Conservation (phyloP, 352 stramenopile species). For the Phytophthora cactorum region DNA sequence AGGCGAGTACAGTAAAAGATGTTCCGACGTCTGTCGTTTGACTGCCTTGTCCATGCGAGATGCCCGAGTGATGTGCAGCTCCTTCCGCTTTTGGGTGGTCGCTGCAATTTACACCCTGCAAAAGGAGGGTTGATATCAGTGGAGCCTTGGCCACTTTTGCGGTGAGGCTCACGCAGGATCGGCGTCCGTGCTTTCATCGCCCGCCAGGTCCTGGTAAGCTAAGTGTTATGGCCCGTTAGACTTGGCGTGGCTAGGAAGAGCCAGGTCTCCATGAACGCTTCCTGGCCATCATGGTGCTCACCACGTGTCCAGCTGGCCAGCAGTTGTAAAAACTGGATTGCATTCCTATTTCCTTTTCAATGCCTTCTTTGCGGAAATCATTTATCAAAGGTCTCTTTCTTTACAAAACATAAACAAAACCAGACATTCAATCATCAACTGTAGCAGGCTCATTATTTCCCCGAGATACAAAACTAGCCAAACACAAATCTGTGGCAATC, state of each 20-base stretch:
- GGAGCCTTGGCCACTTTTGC: conserved; percentile 23
- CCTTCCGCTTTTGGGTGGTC: neutral
- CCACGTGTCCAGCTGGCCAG: conserved; percentile 28
- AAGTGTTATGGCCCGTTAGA: neutral
- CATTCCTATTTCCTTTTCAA: neutral
- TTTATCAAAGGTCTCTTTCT: neutral
- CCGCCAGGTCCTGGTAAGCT: neutral
- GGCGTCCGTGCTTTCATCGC: conserved; percentile 2
- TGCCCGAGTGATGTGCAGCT: conserved; percentile 6
- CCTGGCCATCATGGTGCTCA: conserved; percentile 11
- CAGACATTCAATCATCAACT: neutral
- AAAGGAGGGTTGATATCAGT: neutral
- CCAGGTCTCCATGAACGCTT: conserved; percentile 2
- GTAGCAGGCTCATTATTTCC: neutral
- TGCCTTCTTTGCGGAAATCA: neutral
- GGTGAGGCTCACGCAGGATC: conserved; percentile 18
- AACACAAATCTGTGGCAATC: conserved; percentile 24
- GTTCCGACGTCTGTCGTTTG: conserved; percentile 16
- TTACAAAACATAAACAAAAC: too few relatives aligned
- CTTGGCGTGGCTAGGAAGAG: conserved; percentile 18
- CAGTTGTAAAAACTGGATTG: conserved; percentile 20
- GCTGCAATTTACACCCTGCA: too few relatives aligned
- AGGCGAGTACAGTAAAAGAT: conserved; percentile 7
- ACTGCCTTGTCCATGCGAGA: neutral
- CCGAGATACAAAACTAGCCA: conserved; percentile 1